Evolutionary conservation across 208 protist species (phyloP), one percentile per base, ranked within the genome.

Genomic region (Wallacemonas sp.): DNA sequence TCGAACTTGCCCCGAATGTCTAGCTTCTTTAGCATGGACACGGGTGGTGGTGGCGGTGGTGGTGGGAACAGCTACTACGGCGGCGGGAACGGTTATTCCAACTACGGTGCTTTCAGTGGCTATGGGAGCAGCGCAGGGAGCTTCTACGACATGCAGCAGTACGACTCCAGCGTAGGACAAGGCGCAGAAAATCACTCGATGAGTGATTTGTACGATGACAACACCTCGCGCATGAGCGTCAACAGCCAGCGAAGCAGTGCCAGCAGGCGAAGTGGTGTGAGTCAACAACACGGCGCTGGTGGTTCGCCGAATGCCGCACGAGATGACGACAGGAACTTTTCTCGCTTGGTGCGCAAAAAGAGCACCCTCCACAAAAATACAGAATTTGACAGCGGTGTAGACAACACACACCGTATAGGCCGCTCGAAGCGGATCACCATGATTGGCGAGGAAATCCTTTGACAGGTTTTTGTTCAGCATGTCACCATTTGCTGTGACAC

Each of bases 181-280:
- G 10, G 36, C 36, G 36, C 36, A 41, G 36, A 7, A 41, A 41
- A 7, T 41, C 48, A 41, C 28, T 44, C 52, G 4, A n/a, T 10
- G 10, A 23, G 18, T n/a, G 52, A 59, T 25, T 59, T 59, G 10
- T 59, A 59, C 32, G 52, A 59, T 25, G 52, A 59, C 31, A 59
- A 59, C 52, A 59, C 26, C n/a, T 59, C 52, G 28, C 52, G 52
- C 3, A 36, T 25, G 14, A 59, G 52, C 22, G 11, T 25, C 14
- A 22, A 10, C 7, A 44, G 31, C 31, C 52, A 39, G 29, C 7
- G n/a, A 41, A 59, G 52, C 52, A 39, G 11, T 20, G n/a, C 11
- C 3, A 55, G 48, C 26, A 31, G 4, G 7, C 48, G 1, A 41
- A 39, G 52, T 25, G 32, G 52, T 59, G 18, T 32, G 11, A 55